These are phyloP conservation scores for Dichomitus squalens DNA, from an alignment of 1,284 basidiomycete species.

Conservation along the genomic window DNA sequence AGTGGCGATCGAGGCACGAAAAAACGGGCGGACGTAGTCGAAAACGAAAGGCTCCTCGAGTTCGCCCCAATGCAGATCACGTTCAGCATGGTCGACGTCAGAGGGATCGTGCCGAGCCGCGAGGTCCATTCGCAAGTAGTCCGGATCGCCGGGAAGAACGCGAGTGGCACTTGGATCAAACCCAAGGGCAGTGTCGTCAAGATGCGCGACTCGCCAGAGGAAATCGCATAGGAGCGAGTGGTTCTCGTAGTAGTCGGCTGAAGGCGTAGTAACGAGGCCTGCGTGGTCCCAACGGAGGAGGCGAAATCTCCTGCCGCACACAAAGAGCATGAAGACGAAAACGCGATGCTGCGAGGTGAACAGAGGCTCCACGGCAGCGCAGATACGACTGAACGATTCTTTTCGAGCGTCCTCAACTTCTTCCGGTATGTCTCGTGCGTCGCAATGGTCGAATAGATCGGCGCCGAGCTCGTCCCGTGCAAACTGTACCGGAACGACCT, in stretches of 20 bases:
- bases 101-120: neutral
- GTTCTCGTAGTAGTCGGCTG: conserved; percentile 4
- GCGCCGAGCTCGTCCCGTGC: neutral
- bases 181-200: conserved; percentile 5
- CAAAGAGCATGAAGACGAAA: neutral
- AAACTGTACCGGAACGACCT: neutral
- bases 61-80: neutral
- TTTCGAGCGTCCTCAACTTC: neutral
- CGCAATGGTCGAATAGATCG: neutral
- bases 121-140: conserved; percentile 1
- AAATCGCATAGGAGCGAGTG: conserved; percentile 2
- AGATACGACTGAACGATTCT: neutral
- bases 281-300: conserved; percentile 7
- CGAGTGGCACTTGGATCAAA: conserved; percentile 5
- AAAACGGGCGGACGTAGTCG: neutral
- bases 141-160: neutral
- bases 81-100: neutral
- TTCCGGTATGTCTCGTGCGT: neutral
- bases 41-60: neutral
- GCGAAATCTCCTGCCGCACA: neutral
- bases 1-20: neutral
- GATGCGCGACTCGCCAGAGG: conserved; percentile 1
- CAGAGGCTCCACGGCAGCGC: neutral
- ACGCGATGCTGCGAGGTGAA: conserved; percentile 1
- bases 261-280: conserved; percentile 4